phyloP scores from a whole-genome alignment of 176 grass and related monocot species.

The Aegilops bicornis region DNA sequence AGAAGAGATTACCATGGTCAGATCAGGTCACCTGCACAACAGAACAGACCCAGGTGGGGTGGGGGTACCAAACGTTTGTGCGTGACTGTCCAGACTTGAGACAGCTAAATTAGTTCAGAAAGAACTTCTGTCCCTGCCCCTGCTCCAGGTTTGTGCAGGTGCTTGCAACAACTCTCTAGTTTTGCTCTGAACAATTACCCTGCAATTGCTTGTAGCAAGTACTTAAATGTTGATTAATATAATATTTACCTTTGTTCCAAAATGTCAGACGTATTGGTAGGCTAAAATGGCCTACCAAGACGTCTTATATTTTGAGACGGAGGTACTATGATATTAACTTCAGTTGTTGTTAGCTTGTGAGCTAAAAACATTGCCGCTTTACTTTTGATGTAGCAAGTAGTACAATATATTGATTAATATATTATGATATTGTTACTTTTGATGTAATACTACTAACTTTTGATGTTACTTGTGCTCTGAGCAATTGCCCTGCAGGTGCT shows the following conservation, averaged over 20 bases:
- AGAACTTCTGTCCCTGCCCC: background rate
- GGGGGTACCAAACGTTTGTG: background rate
- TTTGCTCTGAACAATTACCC: background rate
- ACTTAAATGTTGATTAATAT: too few relatives aligned
- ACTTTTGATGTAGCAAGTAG: slow-evolving; percentile 7
- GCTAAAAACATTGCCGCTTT: slow-evolving; percentile 2
- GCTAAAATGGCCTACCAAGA: too few relatives aligned
- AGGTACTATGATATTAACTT: background rate
- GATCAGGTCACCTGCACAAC: background rate
- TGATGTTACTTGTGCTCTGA: background rate
- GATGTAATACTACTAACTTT: too few relatives aligned
- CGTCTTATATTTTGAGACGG: too few relatives aligned
- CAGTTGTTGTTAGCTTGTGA: background rate
- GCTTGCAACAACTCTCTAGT: background rate
- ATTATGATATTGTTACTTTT: too few relatives aligned
- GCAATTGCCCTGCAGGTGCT: background rate
- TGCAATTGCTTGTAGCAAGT: background rate
- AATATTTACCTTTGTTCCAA: too few relatives aligned
- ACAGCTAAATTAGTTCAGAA: slow-evolving; percentile 2
- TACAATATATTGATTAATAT: too few relatives aligned
- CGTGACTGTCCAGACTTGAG: background rate
- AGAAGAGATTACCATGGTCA: background rate
- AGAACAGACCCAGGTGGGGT: slow-evolving; percentile 1
- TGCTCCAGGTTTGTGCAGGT: background rate
- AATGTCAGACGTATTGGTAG: too few relatives aligned